Conservation (phyloP, 2,329 filamentous ascomycete species). For the Ceratocystis eucalypticola region DNA sequence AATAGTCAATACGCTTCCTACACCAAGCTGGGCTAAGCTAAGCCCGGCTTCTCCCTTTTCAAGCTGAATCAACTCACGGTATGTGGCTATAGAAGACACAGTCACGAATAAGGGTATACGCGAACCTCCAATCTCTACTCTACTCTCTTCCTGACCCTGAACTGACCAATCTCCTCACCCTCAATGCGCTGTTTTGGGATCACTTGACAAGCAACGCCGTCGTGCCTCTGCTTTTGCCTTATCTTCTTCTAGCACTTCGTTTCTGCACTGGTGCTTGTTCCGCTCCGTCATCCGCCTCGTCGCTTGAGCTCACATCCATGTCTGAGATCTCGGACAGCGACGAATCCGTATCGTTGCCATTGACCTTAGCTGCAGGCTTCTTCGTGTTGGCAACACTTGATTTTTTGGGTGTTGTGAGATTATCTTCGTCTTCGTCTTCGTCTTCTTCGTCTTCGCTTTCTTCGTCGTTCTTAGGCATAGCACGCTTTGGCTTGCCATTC, state of each 20-base stretch:
- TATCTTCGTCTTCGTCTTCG: constrained; percentile 21
- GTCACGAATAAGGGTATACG: constrained; percentile 1
- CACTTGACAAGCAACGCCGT: not conserved
- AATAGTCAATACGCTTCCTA: not conserved
- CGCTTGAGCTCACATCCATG: constrained; percentile 11
- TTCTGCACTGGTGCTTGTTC: not conserved
- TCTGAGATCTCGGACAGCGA: constrained; percentile 19
- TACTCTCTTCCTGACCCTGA: not conserved
- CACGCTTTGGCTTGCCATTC: constrained; percentile 20
- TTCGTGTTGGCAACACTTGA: not conserved
- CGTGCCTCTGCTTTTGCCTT: not conserved
- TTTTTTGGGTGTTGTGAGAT: constrained; percentile 1
- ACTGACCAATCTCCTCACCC: not conserved
- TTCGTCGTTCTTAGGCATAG: constrained; percentile 17
- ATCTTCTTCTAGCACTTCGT: constrained; percentile 10
- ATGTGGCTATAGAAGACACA: not conserved
- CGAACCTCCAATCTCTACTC: not conserved
- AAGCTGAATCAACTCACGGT: not conserved
- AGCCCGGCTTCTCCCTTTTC: not conserved
- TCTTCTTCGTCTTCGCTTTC: constrained; percentile 20
- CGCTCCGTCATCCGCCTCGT: constrained; percentile 1
- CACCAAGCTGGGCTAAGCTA: not conserved
- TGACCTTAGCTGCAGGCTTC: not conserved
- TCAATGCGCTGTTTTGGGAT: not conserved
- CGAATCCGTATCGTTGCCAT: constrained; percentile 14